These are phyloP conservation scores for Pythium rhizo-oryzae DNA, from an alignment of 352 stramenopile species.

Conservation along the genomic window DNA sequence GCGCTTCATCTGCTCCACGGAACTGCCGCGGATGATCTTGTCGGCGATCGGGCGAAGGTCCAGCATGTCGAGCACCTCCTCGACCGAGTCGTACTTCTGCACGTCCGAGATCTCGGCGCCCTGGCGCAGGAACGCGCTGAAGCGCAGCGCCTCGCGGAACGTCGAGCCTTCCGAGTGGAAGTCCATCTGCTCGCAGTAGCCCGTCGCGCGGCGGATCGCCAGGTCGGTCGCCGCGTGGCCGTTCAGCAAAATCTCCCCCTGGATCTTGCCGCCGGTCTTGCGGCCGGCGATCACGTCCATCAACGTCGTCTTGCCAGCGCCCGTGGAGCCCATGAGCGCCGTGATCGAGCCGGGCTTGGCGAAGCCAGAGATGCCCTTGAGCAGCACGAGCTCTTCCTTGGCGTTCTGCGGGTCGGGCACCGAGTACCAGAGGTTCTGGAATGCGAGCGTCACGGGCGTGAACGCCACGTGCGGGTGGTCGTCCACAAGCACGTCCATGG, in stretches of 20 bases:
- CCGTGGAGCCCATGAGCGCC: conserved; percentile 69
- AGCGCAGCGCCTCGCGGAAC: conserved; percentile 5
- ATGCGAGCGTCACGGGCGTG: not conserved
- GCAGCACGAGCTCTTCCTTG: not conserved
- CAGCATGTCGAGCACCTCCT: conserved; percentile 12
- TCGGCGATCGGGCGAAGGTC: conserved; percentile 9
- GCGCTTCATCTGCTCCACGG: conserved; percentile 68
- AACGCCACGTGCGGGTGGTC: conserved; percentile 13
- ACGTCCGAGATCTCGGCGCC: not conserved
- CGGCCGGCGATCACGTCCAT: conserved; percentile 94
- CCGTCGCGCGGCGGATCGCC: conserved; percentile 14
- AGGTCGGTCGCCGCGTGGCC: conserved; percentile 7
- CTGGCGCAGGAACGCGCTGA: not conserved
- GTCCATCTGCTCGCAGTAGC: conserved; percentile 48
- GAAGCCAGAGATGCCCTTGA: conserved; percentile 2
- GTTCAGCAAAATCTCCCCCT: not conserved
- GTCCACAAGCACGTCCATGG: not conserved
- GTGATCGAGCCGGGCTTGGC: conserved; percentile 50
- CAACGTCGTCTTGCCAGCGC: conserved; percentile 94
- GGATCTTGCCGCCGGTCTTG: conserved; percentile 89
- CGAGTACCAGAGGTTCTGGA: conserved; percentile 6
- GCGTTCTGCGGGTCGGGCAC: not conserved
- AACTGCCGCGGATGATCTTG: conserved; percentile 14
- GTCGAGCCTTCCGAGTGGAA: conserved; percentile 57
- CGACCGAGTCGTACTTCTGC: conserved; percentile 67